Conservation (phyloP, 495 filamentous ascomycete genomes). For the Neurospora intermedia region DNA sequence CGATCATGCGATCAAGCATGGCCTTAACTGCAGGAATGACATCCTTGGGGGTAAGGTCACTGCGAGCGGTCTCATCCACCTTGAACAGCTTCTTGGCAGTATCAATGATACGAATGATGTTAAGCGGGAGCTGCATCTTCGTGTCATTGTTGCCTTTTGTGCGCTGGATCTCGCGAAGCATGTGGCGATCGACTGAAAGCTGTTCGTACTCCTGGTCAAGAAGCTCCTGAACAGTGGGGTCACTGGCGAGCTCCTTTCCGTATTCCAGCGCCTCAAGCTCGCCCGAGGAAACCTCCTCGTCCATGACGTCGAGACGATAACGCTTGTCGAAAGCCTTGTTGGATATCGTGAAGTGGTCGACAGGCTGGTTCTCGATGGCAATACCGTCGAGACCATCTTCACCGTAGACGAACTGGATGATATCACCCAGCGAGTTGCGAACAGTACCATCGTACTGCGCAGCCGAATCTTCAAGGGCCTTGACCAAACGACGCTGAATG, state of each 20-base stretch:
- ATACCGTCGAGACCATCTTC: constrained; percentile 92
- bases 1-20: constrained; percentile 62
- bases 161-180: constrained; percentile 51
- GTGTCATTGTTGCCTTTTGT: constrained; percentile 55
- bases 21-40: constrained; percentile 73
- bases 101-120: constrained; percentile 81
- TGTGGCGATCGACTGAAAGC: constrained; percentile 59
- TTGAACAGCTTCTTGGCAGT: constrained; percentile 82
- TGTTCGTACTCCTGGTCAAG: constrained; percentile 85
- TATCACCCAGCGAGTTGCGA: constrained; percentile 89
- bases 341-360: constrained; percentile 74
- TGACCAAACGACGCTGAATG: constrained; percentile 95
- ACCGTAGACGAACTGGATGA: constrained; percentile 96
- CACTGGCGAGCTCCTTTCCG: constrained; percentile 76
- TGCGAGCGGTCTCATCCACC: constrained; percentile 70
- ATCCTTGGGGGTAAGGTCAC: constrained; percentile 81
- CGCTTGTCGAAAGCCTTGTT: constrained; percentile 60
- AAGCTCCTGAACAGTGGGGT: constrained; percentile 70
- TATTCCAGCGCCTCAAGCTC: constrained; percentile 71
- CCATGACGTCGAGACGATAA: constrained; percentile 88
- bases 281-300: constrained; percentile 42
- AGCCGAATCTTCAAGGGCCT: constrained; percentile 95
- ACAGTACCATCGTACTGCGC: constrained; percentile 97
- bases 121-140: constrained; percentile 81
- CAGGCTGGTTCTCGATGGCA: constrained; percentile 79